Conservation (phyloP, 2,329 filamentous ascomycete species). For the Talaromyces sp. region DNA sequence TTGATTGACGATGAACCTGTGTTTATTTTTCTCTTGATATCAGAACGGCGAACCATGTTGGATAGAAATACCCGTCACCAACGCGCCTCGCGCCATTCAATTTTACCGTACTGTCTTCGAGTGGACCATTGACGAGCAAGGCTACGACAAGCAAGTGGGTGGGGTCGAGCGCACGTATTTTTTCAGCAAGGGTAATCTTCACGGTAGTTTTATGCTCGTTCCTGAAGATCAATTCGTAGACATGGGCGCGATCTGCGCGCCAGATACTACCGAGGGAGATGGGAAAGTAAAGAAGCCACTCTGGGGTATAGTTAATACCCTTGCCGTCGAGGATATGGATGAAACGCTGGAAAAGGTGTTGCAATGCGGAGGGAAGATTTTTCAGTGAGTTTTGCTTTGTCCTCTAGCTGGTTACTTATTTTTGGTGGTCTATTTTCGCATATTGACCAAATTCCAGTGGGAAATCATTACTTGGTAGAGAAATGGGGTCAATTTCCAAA, state of each 20-base stretch:
- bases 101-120: conserved; percentile 5
- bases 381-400: not conserved
- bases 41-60: conserved; percentile 8
- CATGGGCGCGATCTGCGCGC: not conserved
- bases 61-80: conserved; percentile 6
- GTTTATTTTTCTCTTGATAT: not conserved
- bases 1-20: not conserved
- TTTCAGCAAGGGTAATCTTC: conserved; percentile 7
- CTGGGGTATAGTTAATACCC: not conserved
- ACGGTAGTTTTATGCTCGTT: not conserved
- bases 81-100: conserved; percentile 4
- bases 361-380: not conserved
- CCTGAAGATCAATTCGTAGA: conserved; percentile 4
- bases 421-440: not conserved
- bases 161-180: conserved; percentile 1
- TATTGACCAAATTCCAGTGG: not conserved
- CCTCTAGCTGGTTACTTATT: not conserved
- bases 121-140: conserved; percentile 2
- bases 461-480: not conserved
- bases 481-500: conserved; percentile 1
- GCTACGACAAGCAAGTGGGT: conserved; percentile 1
- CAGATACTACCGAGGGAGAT: not conserved
- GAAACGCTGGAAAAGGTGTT: conserved; percentile 7
- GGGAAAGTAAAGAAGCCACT: not conserved
- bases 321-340: conserved; percentile 5